These are phyloP conservation scores for Gloeopeniophorella convolvens DNA, from an alignment of 768 basidiomycete genomes.

Conservation along the genomic window DNA sequence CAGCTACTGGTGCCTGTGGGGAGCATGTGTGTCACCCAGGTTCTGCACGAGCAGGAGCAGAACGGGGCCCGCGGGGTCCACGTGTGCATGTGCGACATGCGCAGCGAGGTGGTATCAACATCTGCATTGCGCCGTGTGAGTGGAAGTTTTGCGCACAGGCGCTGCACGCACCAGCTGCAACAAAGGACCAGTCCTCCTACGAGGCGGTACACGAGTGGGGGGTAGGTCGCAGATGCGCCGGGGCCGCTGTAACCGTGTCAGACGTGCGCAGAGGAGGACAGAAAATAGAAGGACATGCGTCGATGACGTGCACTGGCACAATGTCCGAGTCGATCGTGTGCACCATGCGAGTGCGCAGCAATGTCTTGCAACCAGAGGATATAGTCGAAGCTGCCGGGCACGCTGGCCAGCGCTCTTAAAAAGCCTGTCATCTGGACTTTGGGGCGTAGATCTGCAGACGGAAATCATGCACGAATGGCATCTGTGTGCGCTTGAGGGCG, in stretches of 20 bases:
- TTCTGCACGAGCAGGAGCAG: slow-evolving; percentile 35
- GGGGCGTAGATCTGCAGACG: slow-evolving; percentile 54
- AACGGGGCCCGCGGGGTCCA: slow-evolving; percentile 35
- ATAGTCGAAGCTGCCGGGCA: slow-evolving; percentile 64
- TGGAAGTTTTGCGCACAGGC: background rate
- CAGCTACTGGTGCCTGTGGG: too few species aligned
- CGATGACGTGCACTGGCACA: slow-evolving; percentile 45
- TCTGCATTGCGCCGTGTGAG: slow-evolving; percentile 33
- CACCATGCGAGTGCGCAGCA: slow-evolving; percentile 9
- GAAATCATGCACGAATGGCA: slow-evolving; percentile 73
- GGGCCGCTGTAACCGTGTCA: slow-evolving; percentile 55
- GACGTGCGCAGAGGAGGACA: background rate
- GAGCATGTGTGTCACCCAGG: background rate
- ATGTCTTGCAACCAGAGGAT: slow-evolving; percentile 81
- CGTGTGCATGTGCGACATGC: slow-evolving; percentile 43
- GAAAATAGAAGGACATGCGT: slow-evolving; percentile 45
- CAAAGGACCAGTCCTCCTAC: slow-evolving; percentile 49
- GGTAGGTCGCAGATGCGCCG: slow-evolving; percentile 86
- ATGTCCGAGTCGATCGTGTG: slow-evolving; percentile 4
- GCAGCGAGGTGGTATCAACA: slow-evolving; percentile 58
- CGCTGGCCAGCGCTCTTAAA: slow-evolving; percentile 36
- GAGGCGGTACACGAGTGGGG: slow-evolving; percentile 59
- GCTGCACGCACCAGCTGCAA: slow-evolving; percentile 54
- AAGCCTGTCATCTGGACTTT: slow-evolving; percentile 58
- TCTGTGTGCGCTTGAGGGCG: slow-evolving; percentile 43